A percentile compares a stretch with the other conserved stretches of the same genome.
These are phyloP conservation scores for Ramularia endophylla DNA, from an alignment of 2,329 filamentous ascomycete species.

Conservation along the genomic window DNA sequence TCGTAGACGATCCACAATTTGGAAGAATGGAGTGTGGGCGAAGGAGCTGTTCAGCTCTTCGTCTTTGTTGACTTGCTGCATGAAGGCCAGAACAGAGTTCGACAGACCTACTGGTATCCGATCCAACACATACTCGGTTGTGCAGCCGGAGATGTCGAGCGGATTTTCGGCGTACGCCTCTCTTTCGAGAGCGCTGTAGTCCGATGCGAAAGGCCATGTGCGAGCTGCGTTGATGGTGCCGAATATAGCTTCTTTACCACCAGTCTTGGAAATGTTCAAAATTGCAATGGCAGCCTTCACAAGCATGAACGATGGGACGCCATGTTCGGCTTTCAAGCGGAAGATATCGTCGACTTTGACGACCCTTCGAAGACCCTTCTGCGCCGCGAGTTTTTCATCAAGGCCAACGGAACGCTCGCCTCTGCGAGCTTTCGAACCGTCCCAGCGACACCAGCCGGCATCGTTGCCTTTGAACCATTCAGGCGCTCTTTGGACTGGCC, in stretches of 20 bases:
- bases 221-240: conserved; percentile 30
- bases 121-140: conserved; percentile 30
- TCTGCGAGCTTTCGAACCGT: conserved; percentile 21
- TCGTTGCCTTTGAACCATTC: conserved; percentile 32
- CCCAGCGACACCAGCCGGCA: conserved; percentile 23
- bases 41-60: conserved; percentile 26
- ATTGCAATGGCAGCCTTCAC: conserved; percentile 30
- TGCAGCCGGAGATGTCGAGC: conserved; percentile 31
- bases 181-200: conserved; percentile 25
- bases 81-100: conserved; percentile 23
- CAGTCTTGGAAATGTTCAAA: conserved; percentile 26
- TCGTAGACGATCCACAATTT: conserved; percentile 26
- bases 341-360: conserved; percentile 24
- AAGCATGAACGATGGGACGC: conserved; percentile 30
- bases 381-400: conserved; percentile 22
- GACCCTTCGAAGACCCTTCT: conserved; percentile 25
- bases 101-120: conserved; percentile 23
- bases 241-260: conserved; percentile 29
- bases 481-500: conserved; percentile 26
- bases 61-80: conserved; percentile 28
- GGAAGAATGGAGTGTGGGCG: conserved; percentile 28
- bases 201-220: conserved; percentile 29
- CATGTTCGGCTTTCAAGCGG: conserved; percentile 27
- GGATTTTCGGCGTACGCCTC: conserved; percentile 27
- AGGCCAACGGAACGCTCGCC: conserved; percentile 21